Evolutionary conservation across 768 basidiomycete species (phyloP).

Genomic region (Boletus rubroflammeus): DNA sequence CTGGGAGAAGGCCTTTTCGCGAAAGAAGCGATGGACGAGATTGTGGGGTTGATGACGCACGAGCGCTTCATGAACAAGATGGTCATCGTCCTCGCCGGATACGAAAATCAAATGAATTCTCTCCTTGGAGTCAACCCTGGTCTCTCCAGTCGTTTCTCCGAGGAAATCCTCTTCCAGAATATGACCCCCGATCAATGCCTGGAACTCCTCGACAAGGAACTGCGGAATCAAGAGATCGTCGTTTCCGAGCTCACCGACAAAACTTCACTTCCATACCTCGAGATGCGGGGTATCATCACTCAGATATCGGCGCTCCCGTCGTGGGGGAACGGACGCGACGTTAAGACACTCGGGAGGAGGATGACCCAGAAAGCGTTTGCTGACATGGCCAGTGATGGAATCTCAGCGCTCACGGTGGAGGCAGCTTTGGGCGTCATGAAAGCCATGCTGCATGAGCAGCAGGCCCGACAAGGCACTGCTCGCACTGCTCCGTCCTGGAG

Average conservation of each 20-base stretch:
- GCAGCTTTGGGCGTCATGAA: not conserved
- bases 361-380: not conserved
- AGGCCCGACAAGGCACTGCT: not conserved
- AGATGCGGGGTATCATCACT: not conserved
- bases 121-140: not conserved
- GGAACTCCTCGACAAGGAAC: not conserved
- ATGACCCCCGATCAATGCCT: not conserved
- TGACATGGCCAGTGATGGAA: not conserved
- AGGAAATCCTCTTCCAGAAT: not conserved
- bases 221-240: not conserved
- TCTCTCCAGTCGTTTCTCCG: not conserved
- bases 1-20: not conserved
- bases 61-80: not conserved
- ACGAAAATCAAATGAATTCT: not conserved
- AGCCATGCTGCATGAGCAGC: not conserved
- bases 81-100: not conserved
- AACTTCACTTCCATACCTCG: not conserved
- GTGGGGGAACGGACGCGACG: not conserved
- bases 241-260: not conserved
- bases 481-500: not conserved
- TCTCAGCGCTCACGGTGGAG: not conserved
- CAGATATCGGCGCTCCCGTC: not conserved
- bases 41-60: not conserved
- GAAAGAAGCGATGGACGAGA: not conserved
- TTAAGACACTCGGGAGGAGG: not conserved